Conservation (phyloP, 768 basidiomycete species). For the Daedaleopsis sinensis region DNA sequence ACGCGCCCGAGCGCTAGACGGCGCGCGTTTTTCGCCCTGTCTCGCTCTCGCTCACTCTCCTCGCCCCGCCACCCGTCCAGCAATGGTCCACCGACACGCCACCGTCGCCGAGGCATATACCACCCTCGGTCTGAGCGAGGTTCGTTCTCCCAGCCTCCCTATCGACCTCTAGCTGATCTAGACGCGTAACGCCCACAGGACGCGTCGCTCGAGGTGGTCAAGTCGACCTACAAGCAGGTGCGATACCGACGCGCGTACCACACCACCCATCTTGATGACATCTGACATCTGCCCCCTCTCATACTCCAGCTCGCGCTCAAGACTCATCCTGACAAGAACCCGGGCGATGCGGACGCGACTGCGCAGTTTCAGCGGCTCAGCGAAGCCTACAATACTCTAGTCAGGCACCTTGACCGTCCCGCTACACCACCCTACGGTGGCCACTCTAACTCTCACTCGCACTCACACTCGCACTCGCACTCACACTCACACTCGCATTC, state of each 20-base stretch:
- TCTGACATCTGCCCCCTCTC: not conserved
- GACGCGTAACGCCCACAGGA: slow-evolving; percentile 42
- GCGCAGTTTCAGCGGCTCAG: slow-evolving; percentile 69
- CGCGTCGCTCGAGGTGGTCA: slow-evolving; percentile 63
- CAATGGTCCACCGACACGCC: slow-evolving; percentile 41
- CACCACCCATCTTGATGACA: not conserved
- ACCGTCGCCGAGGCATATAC: slow-evolving; percentile 41
- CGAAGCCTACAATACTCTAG: slow-evolving; percentile 66
- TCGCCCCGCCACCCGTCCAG: slow-evolving; percentile 4
- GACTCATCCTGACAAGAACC: slow-evolving; percentile 81
- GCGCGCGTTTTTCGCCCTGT: slow-evolving; percentile 15
- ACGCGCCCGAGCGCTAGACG: slow-evolving; percentile 14
- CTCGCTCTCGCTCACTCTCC: not conserved
- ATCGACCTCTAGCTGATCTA: not conserved
- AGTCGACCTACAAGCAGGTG: slow-evolving; percentile 71
- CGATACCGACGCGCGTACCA: not conserved
- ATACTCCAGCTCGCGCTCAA: slow-evolving; percentile 55
- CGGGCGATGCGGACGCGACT: slow-evolving; percentile 64
- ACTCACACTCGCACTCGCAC: slow-evolving; percentile 14
- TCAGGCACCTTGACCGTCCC: slow-evolving; percentile 53
- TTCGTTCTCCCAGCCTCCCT: slow-evolving; percentile 24
- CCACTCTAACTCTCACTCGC: not conserved
- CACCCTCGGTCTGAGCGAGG: slow-evolving; percentile 58
- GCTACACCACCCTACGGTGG: slow-evolving; percentile 29
- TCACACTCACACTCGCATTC: slow-evolving; percentile 11